phyloP scores from a whole-genome alignment of 345 rosid species.

The Acer yangbiense region DNA sequence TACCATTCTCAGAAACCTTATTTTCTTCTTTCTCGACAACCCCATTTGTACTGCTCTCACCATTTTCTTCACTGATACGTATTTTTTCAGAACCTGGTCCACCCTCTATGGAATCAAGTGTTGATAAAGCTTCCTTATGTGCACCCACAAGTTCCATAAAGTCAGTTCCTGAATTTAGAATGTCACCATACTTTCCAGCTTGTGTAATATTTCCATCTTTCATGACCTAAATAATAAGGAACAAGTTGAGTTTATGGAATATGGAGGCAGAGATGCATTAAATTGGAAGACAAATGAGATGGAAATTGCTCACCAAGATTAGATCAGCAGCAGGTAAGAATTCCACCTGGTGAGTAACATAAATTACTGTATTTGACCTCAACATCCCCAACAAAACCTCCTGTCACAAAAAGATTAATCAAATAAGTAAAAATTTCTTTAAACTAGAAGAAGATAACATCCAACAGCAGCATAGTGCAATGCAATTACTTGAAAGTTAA shows the following conservation, averaged over 20 bases:
- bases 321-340: conserved; percentile 76
- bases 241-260: neutral
- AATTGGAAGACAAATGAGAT: neutral
- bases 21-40: conserved; percentile 27
- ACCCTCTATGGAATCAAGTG: conserved; percentile 42
- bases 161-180: conserved; percentile 62
- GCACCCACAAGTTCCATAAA: conserved; percentile 84
- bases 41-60: conserved; percentile 9
- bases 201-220: conserved; percentile 77
- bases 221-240: conserved; percentile 54
- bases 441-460: neutral
- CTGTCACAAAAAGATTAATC: conserved; percentile 32
- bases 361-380: conserved; percentile 62
- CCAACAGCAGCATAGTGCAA: neutral
- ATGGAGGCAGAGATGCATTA: neutral
- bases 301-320: conserved; percentile 55
- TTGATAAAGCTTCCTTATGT: conserved; percentile 61
- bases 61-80: conserved; percentile 26
- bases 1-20: conserved; percentile 30
- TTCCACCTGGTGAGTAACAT: conserved; percentile 88
- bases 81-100: conserved; percentile 27
- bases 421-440: neutral
- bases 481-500: neutral
- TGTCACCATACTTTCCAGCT: conserved; percentile 68
- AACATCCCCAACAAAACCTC: conserved; percentile 61